Conservation (phyloP, 2,329 filamentous ascomycete genomes). For the Myriosclerotinia duriaeana region DNA sequence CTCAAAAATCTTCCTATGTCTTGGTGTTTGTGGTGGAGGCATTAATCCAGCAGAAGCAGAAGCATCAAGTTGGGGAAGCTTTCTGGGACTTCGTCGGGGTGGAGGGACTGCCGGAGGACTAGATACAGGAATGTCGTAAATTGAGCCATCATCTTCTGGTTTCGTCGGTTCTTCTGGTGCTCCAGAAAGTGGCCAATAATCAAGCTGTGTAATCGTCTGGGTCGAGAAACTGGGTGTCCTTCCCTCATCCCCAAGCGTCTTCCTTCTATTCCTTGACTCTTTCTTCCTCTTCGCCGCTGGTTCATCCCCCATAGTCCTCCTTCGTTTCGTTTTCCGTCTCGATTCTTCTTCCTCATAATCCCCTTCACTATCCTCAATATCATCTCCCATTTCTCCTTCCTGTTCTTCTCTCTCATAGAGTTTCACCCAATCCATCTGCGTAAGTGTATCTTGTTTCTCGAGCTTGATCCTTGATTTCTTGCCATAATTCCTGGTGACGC, state of each 20-base stretch:
- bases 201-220: conserved; percentile 39
- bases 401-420: conserved; percentile 20
- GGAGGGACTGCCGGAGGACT: conserved; percentile 12
- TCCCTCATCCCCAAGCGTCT: conserved; percentile 30
- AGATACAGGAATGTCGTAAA: conserved; percentile 33
- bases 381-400: conserved; percentile 23
- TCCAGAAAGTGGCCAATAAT: conserved; percentile 29
- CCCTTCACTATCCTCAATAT: conserved; percentile 26
- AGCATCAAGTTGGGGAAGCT: neutral
- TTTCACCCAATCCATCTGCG: conserved; percentile 37
- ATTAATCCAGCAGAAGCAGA: conserved; percentile 26
- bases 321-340: conserved; percentile 32
- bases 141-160: conserved; percentile 24
- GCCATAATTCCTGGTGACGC: conserved; percentile 33
- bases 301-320: conserved; percentile 28
- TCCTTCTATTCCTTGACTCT: conserved; percentile 31
- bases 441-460: conserved; percentile 36
- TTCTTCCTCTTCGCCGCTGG: neutral
- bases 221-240: conserved; percentile 31
- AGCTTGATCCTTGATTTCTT: conserved; percentile 29
- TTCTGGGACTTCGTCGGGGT: conserved; percentile 17
- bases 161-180: neutral
- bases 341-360: conserved; percentile 28
- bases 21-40: conserved; percentile 37
- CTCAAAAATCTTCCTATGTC: conserved; percentile 29